Percentiles rank a stretch among this genome's conserved stretches.
Evolutionary conservation across 768 basidiomycete genomes (phyloP).

Genomic region (Gyrodon lividus): DNA sequence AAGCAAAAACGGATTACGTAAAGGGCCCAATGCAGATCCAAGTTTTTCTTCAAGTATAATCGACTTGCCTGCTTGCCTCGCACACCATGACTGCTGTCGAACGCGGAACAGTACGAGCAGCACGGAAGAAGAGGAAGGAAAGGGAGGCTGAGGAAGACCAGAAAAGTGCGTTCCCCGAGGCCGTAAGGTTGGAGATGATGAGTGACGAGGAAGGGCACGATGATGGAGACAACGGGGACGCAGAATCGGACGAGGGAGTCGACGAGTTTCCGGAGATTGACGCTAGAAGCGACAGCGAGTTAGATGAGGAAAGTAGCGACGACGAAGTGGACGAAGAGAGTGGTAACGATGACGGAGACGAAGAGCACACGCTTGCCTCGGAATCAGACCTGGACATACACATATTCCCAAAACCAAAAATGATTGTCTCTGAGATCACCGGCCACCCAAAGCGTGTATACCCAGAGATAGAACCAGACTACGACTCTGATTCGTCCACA

Average conservation of each 20-base stretch:
- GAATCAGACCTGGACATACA: conserved; percentile 42
- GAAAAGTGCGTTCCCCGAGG: conserved; percentile 34
- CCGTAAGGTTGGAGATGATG: conserved; percentile 62
- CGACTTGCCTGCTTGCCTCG: not conserved
- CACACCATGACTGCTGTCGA: conserved; percentile 34
- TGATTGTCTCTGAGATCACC: conserved; percentile 75
- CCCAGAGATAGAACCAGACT: conserved; percentile 87
- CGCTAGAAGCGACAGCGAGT: conserved; percentile 43
- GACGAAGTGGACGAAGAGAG: conserved; percentile 36
- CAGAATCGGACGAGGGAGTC: conserved; percentile 53
- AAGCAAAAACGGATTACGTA: too few species aligned
- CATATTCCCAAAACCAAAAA: conserved; percentile 62
- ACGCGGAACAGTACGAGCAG: conserved; percentile 33
- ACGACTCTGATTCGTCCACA: conserved; percentile 89
- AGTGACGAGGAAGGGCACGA: conserved; percentile 65
- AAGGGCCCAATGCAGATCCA: not conserved
- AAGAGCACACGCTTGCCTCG: conserved; percentile 35
- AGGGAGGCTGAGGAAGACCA: conserved; percentile 38
- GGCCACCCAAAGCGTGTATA: conserved; percentile 82
- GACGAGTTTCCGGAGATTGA: conserved; percentile 77
- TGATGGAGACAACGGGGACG: conserved; percentile 31
- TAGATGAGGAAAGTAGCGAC: conserved; percentile 34
- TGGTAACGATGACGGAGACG: conserved; percentile 35
- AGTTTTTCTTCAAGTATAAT: conserved; percentile 2
- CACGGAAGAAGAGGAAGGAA: conserved; percentile 60